phyloP scores from a whole-genome alignment of 2,329 filamentous ascomycete genomes.

The Aspergillus versicolor region DNA sequence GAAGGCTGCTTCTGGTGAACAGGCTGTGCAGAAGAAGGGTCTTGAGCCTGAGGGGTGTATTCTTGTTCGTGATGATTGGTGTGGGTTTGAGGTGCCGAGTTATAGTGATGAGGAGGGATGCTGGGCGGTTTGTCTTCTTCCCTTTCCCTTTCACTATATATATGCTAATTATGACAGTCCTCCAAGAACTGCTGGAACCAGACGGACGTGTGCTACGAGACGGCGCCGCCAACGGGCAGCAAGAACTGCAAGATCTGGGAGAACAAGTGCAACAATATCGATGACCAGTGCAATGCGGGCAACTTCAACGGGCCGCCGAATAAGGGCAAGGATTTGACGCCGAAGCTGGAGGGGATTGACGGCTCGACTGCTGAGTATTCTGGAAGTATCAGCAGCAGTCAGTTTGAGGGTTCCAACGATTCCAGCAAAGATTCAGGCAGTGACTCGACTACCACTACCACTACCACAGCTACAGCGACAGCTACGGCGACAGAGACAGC shows the following conservation, averaged over 20 bases:
- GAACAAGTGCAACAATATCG: constrained; percentile 56
- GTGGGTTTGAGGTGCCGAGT: constrained; percentile 58
- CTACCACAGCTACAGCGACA: not conserved
- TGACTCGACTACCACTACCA: not conserved
- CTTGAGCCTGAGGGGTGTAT: constrained; percentile 58
- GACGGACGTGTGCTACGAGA: constrained; percentile 58
- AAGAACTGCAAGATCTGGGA: constrained; percentile 63
- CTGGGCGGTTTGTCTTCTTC: constrained; percentile 49
- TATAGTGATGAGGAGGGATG: constrained; percentile 60
- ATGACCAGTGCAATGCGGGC: constrained; percentile 40
- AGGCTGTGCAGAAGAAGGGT: constrained; percentile 46
- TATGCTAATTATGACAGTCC: constrained; percentile 25
- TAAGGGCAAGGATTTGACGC: constrained; percentile 41
- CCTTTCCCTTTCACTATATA: not conserved
- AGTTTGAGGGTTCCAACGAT: too few species aligned
- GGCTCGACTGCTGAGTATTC: not conserved
- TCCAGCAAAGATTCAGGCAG: not conserved
- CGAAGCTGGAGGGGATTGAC: constrained; percentile 3
- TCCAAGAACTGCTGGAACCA: constrained; percentile 60
- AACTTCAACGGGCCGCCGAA: constrained; percentile 47
- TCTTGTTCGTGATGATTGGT: constrained; percentile 71
- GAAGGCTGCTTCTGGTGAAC: not conserved
- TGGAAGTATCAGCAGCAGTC: not conserved
- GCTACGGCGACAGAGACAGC: not conserved
- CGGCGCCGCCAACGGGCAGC: constrained; percentile 59